Base-by-base conservation (phyloP, 164 flowering plant genomes). In the Santalum album region DNA sequence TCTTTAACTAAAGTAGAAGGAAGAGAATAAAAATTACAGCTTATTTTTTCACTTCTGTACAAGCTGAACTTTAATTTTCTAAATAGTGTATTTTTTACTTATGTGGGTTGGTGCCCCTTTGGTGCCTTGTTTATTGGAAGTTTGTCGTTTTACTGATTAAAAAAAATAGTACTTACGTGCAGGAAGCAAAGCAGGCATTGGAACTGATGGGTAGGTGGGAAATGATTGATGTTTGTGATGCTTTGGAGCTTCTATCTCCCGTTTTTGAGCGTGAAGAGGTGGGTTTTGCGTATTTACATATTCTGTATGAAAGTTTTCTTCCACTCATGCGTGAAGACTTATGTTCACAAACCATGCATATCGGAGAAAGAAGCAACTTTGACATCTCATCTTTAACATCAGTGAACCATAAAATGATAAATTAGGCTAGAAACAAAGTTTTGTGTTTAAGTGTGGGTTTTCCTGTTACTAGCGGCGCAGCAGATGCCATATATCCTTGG, bases 261-360 rank as follows among this genome's bases (percentile, higher is more conserved):
- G 79, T 90, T 60, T 94, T 90, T 73, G 96, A 94, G 71, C 87
- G 97, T 70, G 99, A 94, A 78, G 99, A 94, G 87, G 99, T 90
- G 48, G 49, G 72, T 58, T n/a, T 9, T 26, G 34, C 34, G 9
- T 29, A 29, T 3, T 3, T 4, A 29, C 34, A 29, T 29, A 29
- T 29, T 29, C 9, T 6, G 15, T 49, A 16, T 49, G 34, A 4
- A 29, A 29, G 34, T 29, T 29, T 29, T 29, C 34, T 29, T 29
- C 2, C 2, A 12, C 7, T 3, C 14, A 45, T 20, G 25, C 16
- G 2, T 42, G 45, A 5, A 42, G 9, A 2, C 16, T 9, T 14
- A 36, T 36, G 40, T 36, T 7, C 40, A 36, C 40, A 1, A 36
- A 29, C 9, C 4, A 29, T 29, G 9, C 34, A 4, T 29, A 29